Evolutionary conservation across 495 filamentous ascomycete species (phyloP).

Genomic region (Xanthoparmelia taractica): DNA sequence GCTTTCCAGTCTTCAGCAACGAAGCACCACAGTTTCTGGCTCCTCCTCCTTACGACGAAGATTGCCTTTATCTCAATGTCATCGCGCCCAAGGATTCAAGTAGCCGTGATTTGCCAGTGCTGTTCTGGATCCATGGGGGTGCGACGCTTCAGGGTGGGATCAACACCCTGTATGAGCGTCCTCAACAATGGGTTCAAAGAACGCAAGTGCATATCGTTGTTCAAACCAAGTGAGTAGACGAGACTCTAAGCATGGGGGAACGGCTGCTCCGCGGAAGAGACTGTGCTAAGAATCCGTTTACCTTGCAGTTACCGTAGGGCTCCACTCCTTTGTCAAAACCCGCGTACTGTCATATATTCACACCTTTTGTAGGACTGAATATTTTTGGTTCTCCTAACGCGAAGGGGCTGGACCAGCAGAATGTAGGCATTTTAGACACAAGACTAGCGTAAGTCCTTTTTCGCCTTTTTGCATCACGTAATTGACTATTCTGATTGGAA

Average conservation of each 20-base stretch:
- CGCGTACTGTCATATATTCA: not conserved
- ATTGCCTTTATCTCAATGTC: slow-evolving; percentile 49
- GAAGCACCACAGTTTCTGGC: slow-evolving; percentile 7
- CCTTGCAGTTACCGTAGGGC: slow-evolving; percentile 9
- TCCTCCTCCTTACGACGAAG: slow-evolving; percentile 31
- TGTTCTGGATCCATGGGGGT: slow-evolving; percentile 44
- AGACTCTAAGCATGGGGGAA: slow-evolving; percentile 6
- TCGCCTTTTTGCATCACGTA: not conserved
- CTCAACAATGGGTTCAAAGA: slow-evolving; percentile 36
- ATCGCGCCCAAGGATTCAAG: slow-evolving; percentile 38
- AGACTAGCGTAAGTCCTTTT: slow-evolving; percentile 17
- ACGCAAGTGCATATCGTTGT: slow-evolving; percentile 51
- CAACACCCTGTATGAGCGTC: slow-evolving; percentile 39
- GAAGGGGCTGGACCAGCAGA: slow-evolving; percentile 32
- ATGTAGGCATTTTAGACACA: slow-evolving; percentile 19
- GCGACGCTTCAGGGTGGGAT: slow-evolving; percentile 37
- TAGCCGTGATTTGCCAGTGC: slow-evolving; percentile 35
- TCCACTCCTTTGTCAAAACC: slow-evolving; percentile 1
- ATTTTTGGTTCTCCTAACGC: slow-evolving; percentile 57
- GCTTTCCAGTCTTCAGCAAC: slow-evolving; percentile 10
- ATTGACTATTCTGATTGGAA: not conserved
- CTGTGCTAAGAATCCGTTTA: not conserved
- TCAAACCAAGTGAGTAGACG: slow-evolving; percentile 47
- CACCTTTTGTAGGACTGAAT: slow-evolving; percentile 40
- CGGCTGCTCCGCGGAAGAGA: slow-evolving; percentile 1